A percentile compares a stretch with the other conserved stretches of the same genome.
Conservation (phyloP, 352 stramenopile species). For the Phytophthora sp. region DNA sequence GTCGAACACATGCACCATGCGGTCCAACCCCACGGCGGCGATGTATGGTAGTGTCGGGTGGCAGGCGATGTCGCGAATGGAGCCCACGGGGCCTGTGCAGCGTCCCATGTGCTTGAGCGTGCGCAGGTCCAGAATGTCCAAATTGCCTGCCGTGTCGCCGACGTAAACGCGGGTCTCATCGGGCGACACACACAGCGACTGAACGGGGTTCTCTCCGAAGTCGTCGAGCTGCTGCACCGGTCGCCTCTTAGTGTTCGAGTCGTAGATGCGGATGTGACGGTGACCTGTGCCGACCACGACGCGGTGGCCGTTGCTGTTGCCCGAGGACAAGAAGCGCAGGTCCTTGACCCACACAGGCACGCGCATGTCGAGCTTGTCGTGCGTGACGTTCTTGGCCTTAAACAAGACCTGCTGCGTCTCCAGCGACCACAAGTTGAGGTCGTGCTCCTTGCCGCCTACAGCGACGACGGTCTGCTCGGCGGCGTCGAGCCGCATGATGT, state of each 20-base stretch:
- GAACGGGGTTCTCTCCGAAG: slow-evolving; percentile 78
- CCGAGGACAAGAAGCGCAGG: slow-evolving; percentile 62
- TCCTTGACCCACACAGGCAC: slow-evolving; percentile 92
- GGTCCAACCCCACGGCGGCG: slow-evolving; percentile 92
- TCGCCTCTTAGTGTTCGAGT: slow-evolving; percentile 86
- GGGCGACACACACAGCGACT: slow-evolving; percentile 70
- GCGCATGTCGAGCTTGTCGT: slow-evolving; percentile 89
- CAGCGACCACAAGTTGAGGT: slow-evolving; percentile 83
- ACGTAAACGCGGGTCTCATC: slow-evolving; percentile 85
- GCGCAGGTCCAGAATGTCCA: slow-evolving; percentile 91
- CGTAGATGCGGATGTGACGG: slow-evolving; percentile 86
- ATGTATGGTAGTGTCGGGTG: slow-evolving; percentile 92
- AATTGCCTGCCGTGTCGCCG: slow-evolving; percentile 90
- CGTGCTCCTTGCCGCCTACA: slow-evolving; percentile 83
- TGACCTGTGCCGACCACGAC: slow-evolving; percentile 81
- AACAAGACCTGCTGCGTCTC: slow-evolving; percentile 82
- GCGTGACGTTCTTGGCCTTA: slow-evolving; percentile 86
- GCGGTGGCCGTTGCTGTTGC: slow-evolving; percentile 71
- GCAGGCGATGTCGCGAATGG: slow-evolving; percentile 88
- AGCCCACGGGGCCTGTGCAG: slow-evolving; percentile 90
- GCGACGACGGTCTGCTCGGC: slow-evolving; percentile 60
- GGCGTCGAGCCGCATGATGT: slow-evolving; percentile 62
- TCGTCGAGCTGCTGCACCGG: slow-evolving; percentile 71
- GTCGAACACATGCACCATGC: slow-evolving; percentile 95
- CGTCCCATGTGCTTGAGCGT: slow-evolving; percentile 86